A percentile compares a stretch with the other conserved stretches of the same genome.
phyloP scores from a whole-genome alignment of 768 basidiomycete species.

The Leccinum truebloodii region DNA sequence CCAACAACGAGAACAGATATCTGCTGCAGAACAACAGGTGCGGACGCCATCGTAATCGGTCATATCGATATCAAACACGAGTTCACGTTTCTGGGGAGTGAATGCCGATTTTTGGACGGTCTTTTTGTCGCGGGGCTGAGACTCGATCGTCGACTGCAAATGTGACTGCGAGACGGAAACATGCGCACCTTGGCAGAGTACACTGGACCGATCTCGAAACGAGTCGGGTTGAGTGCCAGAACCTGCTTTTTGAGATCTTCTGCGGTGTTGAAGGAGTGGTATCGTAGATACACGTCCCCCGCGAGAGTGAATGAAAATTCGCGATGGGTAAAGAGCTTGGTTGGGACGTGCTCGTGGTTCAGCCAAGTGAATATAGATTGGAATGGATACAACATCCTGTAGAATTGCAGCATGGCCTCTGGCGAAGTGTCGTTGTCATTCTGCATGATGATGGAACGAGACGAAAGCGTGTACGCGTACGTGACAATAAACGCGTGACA shows the following conservation, averaged over 20 bases:
- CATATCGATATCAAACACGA: slow-evolving; percentile 99
- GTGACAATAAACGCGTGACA: slow-evolving; percentile 23
- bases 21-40: slow-evolving; percentile 90
- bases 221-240: slow-evolving; percentile 79
- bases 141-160: slow-evolving; percentile 2
- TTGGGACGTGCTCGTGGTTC: slow-evolving; percentile 83
- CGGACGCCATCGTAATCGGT: slow-evolving; percentile 96
- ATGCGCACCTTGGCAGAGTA: slow-evolving; percentile 82
- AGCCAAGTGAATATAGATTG: slow-evolving; percentile 93
- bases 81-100: slow-evolving; percentile 78
- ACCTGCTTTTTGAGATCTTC: slow-evolving; percentile 95
- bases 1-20: slow-evolving; percentile 94
- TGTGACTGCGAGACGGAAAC: neutral
- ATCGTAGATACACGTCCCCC: slow-evolving; percentile 91
- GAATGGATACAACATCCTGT: slow-evolving; percentile 91
- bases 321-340: slow-evolving; percentile 85
- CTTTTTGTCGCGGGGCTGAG: slow-evolving; percentile 87
- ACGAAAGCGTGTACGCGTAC: slow-evolving; percentile 5
- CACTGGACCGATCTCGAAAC: slow-evolving; percentile 96
- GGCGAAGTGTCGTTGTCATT: slow-evolving; percentile 41
- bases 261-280: slow-evolving; percentile 82
- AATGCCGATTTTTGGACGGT: slow-evolving; percentile 70
- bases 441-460: slow-evolving; percentile 6
- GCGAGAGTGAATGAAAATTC: slow-evolving; percentile 95
- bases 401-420: slow-evolving; percentile 76